Percentiles rank a stretch among this genome's conserved stretches.
Evolutionary conservation across 140 eudicot species (phyloP).

Genomic region (Senecio squalidus): DNA sequence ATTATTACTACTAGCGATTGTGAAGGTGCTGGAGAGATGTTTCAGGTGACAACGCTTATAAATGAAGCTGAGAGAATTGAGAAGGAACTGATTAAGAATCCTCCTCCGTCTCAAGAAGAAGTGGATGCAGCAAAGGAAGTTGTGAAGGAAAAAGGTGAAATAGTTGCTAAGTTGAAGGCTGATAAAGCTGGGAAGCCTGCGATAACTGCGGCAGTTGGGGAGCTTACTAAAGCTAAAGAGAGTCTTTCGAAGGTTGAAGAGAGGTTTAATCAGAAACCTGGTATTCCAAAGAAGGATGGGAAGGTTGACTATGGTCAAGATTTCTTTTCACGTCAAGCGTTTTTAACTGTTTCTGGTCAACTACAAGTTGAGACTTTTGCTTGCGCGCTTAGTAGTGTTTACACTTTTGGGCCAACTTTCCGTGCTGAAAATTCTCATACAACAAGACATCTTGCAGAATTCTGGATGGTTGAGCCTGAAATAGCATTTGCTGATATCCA

Average conservation of each 20-base stretch:
- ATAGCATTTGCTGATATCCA: slow-evolving; percentile 90
- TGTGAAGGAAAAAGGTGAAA: slow-evolving; percentile 66
- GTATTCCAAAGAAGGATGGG: slow-evolving; percentile 78
- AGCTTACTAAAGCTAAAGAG: slow-evolving; percentile 71
- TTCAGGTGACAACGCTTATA: slow-evolving; percentile 79
- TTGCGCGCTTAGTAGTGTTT: slow-evolving; percentile 86
- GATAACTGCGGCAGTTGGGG: slow-evolving; percentile 68
- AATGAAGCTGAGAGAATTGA: slow-evolving; percentile 68
- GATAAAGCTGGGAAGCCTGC: slow-evolving; percentile 70
- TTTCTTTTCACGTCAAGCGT: slow-evolving; percentile 86
- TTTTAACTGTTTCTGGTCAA: slow-evolving; percentile 91
- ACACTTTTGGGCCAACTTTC: slow-evolving; percentile 97
- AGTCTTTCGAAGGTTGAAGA: slow-evolving; percentile 51
- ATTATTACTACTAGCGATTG: slow-evolving; percentile 90
- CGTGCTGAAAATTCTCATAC: slow-evolving; percentile 96
- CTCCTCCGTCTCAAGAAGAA: slow-evolving; percentile 71
- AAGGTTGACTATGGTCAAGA: slow-evolving; percentile 78
- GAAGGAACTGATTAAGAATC: slow-evolving; percentile 64
- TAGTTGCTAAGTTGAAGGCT: slow-evolving; percentile 56
- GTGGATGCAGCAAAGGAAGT: slow-evolving; percentile 48
- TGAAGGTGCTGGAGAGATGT: slow-evolving; percentile 98
- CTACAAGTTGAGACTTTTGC: slow-evolving; percentile 92
- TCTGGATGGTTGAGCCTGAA: slow-evolving; percentile 99
- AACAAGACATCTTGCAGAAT: slow-evolving; percentile 92
- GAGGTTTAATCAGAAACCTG: slow-evolving; percentile 61